These are phyloP conservation scores for Conticribra guillardii DNA, from an alignment of 108 stramenopile genomes.

Conservation along the genomic window DNA sequence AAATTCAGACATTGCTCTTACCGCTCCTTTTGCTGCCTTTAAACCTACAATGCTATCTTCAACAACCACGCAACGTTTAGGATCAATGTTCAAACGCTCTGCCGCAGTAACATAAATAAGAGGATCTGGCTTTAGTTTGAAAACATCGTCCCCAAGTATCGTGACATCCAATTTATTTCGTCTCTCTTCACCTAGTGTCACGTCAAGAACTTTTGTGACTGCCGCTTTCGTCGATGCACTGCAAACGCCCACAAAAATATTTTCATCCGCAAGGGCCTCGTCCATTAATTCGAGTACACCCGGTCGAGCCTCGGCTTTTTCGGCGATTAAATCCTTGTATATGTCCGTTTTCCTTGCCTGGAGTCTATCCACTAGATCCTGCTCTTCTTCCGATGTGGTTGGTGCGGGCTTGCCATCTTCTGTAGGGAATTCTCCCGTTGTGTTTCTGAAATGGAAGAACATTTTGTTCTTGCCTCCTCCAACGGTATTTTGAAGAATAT, in stretches of 20 bases:
- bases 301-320: conserved; percentile 76
- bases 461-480: conserved; percentile 93
- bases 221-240: conserved; percentile 88
- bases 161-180: conserved; percentile 76
- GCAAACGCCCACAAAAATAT: conserved; percentile 88
- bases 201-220: conserved; percentile 78
- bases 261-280: conserved; percentile 78
- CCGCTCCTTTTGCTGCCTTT: conserved; percentile 86
- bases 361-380: conserved; percentile 76
- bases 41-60: conserved; percentile 90
- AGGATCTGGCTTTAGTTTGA: conserved; percentile 86
- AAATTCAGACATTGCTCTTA: conserved; percentile 26
- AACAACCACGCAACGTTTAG: conserved; percentile 77
- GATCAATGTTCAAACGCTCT: conserved; percentile 66
- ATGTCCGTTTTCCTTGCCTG: conserved; percentile 86
- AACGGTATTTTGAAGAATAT: conserved; percentile 89
- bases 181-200: conserved; percentile 78
- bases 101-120: conserved; percentile 84
- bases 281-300: conserved; percentile 90
- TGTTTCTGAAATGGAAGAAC: conserved; percentile 83
- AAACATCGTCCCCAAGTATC: conserved; percentile 89
- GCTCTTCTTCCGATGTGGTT: conserved; percentile 61
- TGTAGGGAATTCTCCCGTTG: conserved; percentile 60
- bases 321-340: conserved; percentile 77
- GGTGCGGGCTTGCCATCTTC: conserved; percentile 59